phyloP scores from a whole-genome alignment of 331 rosid genomes.

The Quercus tomentella region DNA sequence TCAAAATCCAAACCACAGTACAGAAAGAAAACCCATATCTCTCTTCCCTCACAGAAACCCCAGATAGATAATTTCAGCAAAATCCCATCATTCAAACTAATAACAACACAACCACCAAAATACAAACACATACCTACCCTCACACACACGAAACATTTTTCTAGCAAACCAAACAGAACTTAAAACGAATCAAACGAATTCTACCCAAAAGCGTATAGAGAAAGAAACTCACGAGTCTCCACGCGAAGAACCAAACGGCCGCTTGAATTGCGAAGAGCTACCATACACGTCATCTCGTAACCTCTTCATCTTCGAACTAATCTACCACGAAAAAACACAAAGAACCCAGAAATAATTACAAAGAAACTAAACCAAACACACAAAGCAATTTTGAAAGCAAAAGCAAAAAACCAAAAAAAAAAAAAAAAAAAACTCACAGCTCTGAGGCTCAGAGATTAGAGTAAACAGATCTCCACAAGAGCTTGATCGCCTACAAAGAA shows the following conservation, averaged over 20 bases:
- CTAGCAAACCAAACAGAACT: constrained; percentile 8
- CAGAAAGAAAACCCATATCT: not conserved
- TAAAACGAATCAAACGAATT: constrained; percentile 16
- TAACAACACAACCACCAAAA: not conserved
- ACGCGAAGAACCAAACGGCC: constrained; percentile 60
- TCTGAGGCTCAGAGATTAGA: constrained; percentile 20
- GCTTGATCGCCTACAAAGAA: constrained; percentile 42
- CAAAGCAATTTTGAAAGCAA: not conserved
- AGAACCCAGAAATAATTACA: not conserved
- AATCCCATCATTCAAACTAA: not conserved
- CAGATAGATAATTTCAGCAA: not conserved
- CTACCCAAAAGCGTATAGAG: not conserved
- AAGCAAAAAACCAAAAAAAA: not conserved
- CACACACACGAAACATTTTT: not conserved
- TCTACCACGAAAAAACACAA: constrained; percentile 14
- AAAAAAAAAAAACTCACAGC: constrained; percentile 17
- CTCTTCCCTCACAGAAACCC: not conserved
- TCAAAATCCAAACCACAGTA: not conserved
- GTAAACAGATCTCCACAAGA: constrained; percentile 29
- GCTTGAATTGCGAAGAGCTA: constrained; percentile 54
- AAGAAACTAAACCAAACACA: not conserved
- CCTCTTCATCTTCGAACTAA: constrained; percentile 61
- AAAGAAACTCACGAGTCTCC: constrained; percentile 58
- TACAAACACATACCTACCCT: not conserved
- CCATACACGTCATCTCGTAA: constrained; percentile 53